Percentiles rank a stretch among this genome's conserved stretches.
Evolutionary conservation across 495 filamentous ascomycete genomes (phyloP).

Genomic region (Pyrenula massariospora): DNA sequence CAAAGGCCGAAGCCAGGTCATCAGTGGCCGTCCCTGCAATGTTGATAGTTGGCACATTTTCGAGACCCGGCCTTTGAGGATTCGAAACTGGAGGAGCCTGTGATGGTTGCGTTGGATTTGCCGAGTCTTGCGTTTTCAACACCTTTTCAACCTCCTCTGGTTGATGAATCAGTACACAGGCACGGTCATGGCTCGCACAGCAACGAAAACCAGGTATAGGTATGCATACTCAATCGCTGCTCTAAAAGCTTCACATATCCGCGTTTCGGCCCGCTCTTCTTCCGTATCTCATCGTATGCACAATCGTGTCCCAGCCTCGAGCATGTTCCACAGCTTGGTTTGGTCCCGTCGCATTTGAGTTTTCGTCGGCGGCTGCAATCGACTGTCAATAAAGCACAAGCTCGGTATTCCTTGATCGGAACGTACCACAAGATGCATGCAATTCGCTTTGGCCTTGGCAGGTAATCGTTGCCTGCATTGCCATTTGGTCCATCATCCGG

Average conservation of each 20-base stretch:
- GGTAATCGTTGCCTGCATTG: slow-evolving; percentile 31
- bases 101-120: slow-evolving; percentile 7
- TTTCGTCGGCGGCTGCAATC: slow-evolving; percentile 2
- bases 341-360: slow-evolving; percentile 45
- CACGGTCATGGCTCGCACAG: background rate
- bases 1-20: slow-evolving; percentile 2
- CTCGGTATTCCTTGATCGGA: slow-evolving; percentile 31
- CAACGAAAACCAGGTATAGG: too few relatives aligned
- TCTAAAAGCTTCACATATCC: slow-evolving; percentile 97
- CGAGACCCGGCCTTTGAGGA: background rate
- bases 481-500: slow-evolving; percentile 17
- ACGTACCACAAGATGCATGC: slow-evolving; percentile 94
- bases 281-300: slow-evolving; percentile 88
- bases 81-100: slow-evolving; percentile 4
- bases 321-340: slow-evolving; percentile 88
- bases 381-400: background rate
- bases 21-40: slow-evolving; percentile 5
- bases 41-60: background rate
- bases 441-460: slow-evolving; percentile 82
- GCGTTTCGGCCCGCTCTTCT: slow-evolving; percentile 96
- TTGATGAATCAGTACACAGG: background rate
- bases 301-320: slow-evolving; percentile 80
- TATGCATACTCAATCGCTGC: slow-evolving; percentile 68
- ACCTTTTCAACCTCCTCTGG: slow-evolving; percentile 90
- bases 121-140: slow-evolving; percentile 51